A percentile compares a stretch with the other conserved stretches of the same genome.
Evolutionary conservation across 495 filamentous ascomycete genomes (phyloP).

Genomic region (Hyaloscypha hepaticicola): DNA sequence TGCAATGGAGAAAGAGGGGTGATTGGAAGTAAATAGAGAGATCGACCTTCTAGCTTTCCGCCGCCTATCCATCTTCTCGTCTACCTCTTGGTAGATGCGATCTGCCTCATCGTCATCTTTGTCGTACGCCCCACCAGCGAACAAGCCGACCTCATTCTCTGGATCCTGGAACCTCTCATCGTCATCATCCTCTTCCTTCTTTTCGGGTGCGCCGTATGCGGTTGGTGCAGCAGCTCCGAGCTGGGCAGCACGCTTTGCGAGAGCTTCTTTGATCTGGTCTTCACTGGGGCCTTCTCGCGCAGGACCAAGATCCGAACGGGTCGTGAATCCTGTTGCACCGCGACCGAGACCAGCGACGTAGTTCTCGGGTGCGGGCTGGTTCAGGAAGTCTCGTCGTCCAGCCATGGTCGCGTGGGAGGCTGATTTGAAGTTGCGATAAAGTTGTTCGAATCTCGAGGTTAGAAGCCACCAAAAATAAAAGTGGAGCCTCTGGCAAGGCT

Average conservation of each 20-base stretch:
- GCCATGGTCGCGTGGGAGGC: constrained; percentile 50
- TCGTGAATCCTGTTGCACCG: constrained; percentile 97
- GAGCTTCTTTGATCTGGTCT: constrained; percentile 95
- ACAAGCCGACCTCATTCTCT: constrained; percentile 94
- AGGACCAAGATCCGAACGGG: constrained; percentile 92
- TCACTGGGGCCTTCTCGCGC: constrained; percentile 96
- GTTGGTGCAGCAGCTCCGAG: constrained; percentile 79
- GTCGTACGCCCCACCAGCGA: constrained; percentile 91
- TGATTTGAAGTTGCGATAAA: background rate
- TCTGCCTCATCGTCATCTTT: constrained; percentile 97
- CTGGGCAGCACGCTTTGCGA: constrained; percentile 85
- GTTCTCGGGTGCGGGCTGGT: constrained; percentile 90
- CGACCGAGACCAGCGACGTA: constrained; percentile 97
- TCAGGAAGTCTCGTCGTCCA: constrained; percentile 86
- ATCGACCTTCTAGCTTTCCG: constrained; percentile 90
- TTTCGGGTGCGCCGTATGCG: constrained; percentile 73
- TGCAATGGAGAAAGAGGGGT: constrained; percentile 38
- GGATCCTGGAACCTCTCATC: constrained; percentile 93
- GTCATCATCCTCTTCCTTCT: constrained; percentile 75
- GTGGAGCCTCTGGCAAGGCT: background rate
- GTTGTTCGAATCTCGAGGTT: background rate
- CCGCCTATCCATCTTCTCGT: constrained; percentile 92
- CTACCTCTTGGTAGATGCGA: constrained; percentile 89
- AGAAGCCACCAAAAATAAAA: constrained; percentile 1
- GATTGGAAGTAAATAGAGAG: constrained; percentile 30